Evolutionary conservation across 345 rosid species (phyloP), one percentile per base, ranked within the genome.

Genomic region (Populus euphratica): DNA sequence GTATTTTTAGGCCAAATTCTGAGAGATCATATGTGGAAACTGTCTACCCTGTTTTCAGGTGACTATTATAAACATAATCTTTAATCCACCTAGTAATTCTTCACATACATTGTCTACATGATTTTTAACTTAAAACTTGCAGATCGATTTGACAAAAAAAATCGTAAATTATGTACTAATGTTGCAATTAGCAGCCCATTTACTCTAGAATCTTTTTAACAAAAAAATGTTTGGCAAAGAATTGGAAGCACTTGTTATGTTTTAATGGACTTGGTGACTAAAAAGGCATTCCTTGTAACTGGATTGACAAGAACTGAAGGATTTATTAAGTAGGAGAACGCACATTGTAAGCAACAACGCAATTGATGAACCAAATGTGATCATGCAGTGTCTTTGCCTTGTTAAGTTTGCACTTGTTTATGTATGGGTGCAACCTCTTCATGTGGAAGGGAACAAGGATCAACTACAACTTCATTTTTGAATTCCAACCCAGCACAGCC

Each of bases 1-100:
- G 99, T 33, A 76, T 92, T 49, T 92, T 93, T 79, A 82, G 89
- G 6, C 71, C 95, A 49, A 80, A 71, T 76, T 79, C 78, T 25
- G 87, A 85, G 76, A 68, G 81, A 21, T 82, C 88, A 17, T 93
- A 91, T 65, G 77, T 96, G 83, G 99, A 96, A 76, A 96, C 89
- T 31, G 90, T 93, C 73, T 93, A 92, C 81, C 98, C 99, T 35
- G 91, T 91, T 87, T 96, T 96, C 93, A 96, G 99, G 99, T 95
- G 70, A 68, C 72, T 29, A 14, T 39, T 63, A 27, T 21, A 11
- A 59, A n/a, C 63, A 59, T 56, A 3, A n/a, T 59, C 63, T 3
- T 59, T 3, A 59, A 59, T 59, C 29, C 63, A n/a, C 29, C 5
- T 3, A 0, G 29, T n/a, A 59, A 10, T 10, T 56, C 63, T 56